Conservation (phyloP, 108 stramenopile genomes). For the Nitzschia putrida region DNA sequence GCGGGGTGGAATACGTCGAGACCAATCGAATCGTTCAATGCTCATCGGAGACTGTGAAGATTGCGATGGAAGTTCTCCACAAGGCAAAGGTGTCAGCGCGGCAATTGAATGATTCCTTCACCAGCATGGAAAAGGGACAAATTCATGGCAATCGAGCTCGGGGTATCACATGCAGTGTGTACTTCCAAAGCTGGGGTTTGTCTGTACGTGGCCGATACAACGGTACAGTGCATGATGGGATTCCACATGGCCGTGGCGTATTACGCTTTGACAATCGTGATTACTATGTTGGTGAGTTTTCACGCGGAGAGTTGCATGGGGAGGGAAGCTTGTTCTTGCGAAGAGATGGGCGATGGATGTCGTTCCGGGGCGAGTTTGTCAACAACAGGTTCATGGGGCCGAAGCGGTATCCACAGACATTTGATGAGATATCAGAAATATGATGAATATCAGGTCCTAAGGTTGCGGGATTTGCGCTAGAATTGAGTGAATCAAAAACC, state of each 20-base stretch:
- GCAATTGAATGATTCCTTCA: background rate
- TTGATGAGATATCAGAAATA: too few relatives aligned
- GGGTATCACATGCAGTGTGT: background rate
- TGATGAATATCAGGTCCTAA: too few relatives aligned
- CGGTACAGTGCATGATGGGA: constrained; percentile 6
- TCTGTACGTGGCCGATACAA: constrained; percentile 6
- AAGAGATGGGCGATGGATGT: background rate
- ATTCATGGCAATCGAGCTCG: constrained; percentile 10
- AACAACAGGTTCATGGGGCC: too few relatives aligned
- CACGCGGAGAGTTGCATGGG: constrained; percentile 20
- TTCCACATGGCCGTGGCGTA: constrained; percentile 23
- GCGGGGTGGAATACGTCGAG: too few relatives aligned
- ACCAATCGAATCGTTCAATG: too few relatives aligned
- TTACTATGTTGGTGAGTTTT: constrained; percentile 24
- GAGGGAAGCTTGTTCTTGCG: constrained; percentile 25
- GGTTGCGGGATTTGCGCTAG: too few relatives aligned
- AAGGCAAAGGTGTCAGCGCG: background rate
- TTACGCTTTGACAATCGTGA: constrained; percentile 31
- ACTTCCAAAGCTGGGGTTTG: constrained; percentile 9
- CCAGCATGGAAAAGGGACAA: constrained; percentile 22
- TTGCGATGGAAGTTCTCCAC: background rate
- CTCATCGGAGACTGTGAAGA: background rate
- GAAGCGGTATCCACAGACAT: too few relatives aligned
- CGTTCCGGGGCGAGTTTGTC: constrained; percentile 12
- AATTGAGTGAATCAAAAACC: too few relatives aligned